Conservation (phyloP, 2,329 filamentous ascomycete species). For the Cordyceps fumosorosea region DNA sequence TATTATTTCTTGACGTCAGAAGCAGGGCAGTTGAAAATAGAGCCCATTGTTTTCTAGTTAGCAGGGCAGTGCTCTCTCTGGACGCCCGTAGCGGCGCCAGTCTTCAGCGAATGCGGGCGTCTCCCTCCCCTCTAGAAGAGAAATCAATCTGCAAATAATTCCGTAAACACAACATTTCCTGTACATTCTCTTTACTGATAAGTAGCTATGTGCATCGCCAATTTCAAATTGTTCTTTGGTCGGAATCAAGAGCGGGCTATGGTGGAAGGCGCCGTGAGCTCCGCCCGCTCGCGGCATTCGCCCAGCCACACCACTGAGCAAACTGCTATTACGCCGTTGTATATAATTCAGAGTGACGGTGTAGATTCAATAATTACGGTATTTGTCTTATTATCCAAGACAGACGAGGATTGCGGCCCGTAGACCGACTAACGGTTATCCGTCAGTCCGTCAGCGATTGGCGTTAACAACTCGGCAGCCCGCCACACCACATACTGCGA, state of each 20-base stretch:
- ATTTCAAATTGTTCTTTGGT: too few species aligned
- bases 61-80: background rate
- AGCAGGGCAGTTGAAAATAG: background rate
- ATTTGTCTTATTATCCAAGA: background rate
- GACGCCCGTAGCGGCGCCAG: too few species aligned
- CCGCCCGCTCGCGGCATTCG: background rate
- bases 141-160: too few species aligned
- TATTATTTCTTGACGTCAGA: background rate
- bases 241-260: background rate
- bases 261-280: background rate
- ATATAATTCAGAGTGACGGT: background rate
- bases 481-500: background rate
- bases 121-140: too few species aligned
- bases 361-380: background rate
- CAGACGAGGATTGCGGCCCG: background rate
- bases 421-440: background rate
- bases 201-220: too few species aligned
- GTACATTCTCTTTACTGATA: too few species aligned
- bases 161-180: too few species aligned
- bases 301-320: background rate
- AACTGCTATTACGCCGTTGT: too few species aligned
- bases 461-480: background rate
- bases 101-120: background rate
- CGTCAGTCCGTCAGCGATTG: background rate
- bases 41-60: background rate